These are phyloP conservation scores for Acephala macrosclerotiorum DNA, from an alignment of 2,329 filamentous ascomycete species.

Conservation along the genomic window DNA sequence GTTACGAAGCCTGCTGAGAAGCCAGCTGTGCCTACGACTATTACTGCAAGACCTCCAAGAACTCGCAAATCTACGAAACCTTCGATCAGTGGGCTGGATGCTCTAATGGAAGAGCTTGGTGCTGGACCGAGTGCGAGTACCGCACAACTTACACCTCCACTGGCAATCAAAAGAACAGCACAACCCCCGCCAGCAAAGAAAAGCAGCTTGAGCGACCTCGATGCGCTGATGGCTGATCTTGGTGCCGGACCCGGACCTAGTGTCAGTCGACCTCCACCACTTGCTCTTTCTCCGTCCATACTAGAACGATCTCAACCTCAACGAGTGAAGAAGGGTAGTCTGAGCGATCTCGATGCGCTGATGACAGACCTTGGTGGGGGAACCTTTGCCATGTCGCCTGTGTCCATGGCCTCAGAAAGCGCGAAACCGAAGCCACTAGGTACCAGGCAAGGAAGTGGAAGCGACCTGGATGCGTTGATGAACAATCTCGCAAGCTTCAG, in stretches of 20 bases:
- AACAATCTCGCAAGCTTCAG: not conserved
- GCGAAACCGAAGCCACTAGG: not conserved
- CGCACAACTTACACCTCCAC: not conserved
- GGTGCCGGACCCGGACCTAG: not conserved
- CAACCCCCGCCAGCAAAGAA: not conserved
- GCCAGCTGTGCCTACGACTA: not conserved
- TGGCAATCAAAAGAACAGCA: not conserved
- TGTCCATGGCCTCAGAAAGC: not conserved
- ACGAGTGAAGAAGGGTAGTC: constrained; percentile 9
- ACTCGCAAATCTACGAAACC: constrained; percentile 7
- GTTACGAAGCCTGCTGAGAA: not conserved
- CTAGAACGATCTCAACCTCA: not conserved
- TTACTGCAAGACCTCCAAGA: not conserved
- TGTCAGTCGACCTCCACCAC: not conserved
- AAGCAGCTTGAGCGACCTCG: not conserved
- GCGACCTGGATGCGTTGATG: constrained; percentile 1
- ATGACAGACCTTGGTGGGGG: constrained; percentile 1
- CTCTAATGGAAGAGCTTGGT: not conserved
- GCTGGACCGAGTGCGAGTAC: not conserved
- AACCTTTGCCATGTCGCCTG: not conserved
- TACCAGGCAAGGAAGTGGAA: not conserved
- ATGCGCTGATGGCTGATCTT: not conserved
- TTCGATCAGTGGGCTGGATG: not conserved
- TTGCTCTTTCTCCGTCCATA: not conserved
- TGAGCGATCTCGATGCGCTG: not conserved